Conservation (phyloP, 495 filamentous ascomycete species). For the Tricharina praecox region DNA sequence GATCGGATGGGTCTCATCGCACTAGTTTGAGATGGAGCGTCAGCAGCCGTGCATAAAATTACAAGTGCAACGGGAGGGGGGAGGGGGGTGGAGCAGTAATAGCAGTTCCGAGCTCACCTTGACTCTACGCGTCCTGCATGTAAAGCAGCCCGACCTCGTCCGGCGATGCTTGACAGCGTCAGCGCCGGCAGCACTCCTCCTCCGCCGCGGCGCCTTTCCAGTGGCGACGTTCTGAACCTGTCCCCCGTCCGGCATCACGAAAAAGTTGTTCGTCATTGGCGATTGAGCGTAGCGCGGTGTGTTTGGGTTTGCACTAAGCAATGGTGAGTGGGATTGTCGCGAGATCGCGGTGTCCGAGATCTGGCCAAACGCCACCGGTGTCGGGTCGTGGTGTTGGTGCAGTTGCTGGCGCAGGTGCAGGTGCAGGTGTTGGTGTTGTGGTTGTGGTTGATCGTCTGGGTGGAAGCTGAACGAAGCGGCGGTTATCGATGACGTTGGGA, state of each 20-base stretch:
- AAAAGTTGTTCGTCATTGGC: neutral
- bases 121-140: conserved; percentile 73
- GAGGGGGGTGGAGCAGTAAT: conserved; percentile 11
- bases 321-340: neutral
- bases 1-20: conserved; percentile 67
- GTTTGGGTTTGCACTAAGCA: neutral
- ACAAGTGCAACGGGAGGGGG: conserved; percentile 4
- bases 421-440: neutral
- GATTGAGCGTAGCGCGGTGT: neutral
- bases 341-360: too few relatives aligned
- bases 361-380: too few relatives aligned
- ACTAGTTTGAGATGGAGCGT: conserved; percentile 33
- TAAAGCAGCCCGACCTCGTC: conserved; percentile 87
- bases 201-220: conserved; percentile 31
- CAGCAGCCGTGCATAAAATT: conserved; percentile 8
- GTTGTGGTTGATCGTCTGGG: neutral
- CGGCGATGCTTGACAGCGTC: conserved; percentile 88
- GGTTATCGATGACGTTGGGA: too few relatives aligned
- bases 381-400: too few relatives aligned
- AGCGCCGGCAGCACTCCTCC: conserved; percentile 40
- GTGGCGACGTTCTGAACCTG: neutral
- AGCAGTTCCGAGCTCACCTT: conserved; percentile 41
- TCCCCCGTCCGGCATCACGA: neutral
- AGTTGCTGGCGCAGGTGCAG: too few relatives aligned
- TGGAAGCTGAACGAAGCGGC: neutral